phyloP scores from a whole-genome alignment of 768 basidiomycete genomes.

The Stropharia rugosoannulata region DNA sequence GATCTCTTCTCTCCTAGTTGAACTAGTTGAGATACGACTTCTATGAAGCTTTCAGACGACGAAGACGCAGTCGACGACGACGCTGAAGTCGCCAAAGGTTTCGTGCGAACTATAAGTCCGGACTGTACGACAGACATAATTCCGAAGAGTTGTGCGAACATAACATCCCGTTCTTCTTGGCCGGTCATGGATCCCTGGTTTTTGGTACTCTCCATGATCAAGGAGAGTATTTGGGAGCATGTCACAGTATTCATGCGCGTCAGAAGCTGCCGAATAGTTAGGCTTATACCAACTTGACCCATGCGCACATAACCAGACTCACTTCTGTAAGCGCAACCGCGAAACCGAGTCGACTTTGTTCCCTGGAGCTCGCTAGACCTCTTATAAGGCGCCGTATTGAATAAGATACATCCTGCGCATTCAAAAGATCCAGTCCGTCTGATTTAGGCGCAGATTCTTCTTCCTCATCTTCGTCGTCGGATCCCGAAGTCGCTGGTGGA shows the following conservation, averaged over 20 bases:
- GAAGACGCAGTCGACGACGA: constrained; percentile 55
- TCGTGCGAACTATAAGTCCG: constrained; percentile 68
- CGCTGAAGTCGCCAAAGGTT: constrained; percentile 49
- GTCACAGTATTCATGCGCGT: constrained; percentile 77
- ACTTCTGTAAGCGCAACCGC: constrained; percentile 96
- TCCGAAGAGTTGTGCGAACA: constrained; percentile 93
- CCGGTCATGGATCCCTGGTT: constrained; percentile 76
- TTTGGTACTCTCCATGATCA: constrained; percentile 73
- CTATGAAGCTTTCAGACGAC: constrained; percentile 55
- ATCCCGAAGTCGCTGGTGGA: constrained; percentile 28
- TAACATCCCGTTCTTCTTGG: constrained; percentile 89
- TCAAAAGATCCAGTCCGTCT: constrained; percentile 60
- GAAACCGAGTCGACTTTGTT: constrained; percentile 93
- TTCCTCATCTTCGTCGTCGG: constrained; percentile 46
- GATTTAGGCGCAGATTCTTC: constrained; percentile 40
- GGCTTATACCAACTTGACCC: constrained; percentile 1
- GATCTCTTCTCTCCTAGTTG: constrained; percentile 79
- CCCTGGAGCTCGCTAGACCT: constrained; percentile 88
- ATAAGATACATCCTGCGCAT: constrained; percentile 92
- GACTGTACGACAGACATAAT: constrained; percentile 85
- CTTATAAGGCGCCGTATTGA: constrained; percentile 84
- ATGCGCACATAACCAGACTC: constrained; percentile 20
- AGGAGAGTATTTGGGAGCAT: constrained; percentile 70
- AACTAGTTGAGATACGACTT: constrained; percentile 59
- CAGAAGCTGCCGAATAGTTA: constrained; percentile 56